A percentile compares a stretch with the other conserved stretches of the same genome.
These are phyloP conservation scores for Fusarium buxicola DNA, from an alignment of 2,329 filamentous ascomycete genomes.

Conservation along the genomic window DNA sequence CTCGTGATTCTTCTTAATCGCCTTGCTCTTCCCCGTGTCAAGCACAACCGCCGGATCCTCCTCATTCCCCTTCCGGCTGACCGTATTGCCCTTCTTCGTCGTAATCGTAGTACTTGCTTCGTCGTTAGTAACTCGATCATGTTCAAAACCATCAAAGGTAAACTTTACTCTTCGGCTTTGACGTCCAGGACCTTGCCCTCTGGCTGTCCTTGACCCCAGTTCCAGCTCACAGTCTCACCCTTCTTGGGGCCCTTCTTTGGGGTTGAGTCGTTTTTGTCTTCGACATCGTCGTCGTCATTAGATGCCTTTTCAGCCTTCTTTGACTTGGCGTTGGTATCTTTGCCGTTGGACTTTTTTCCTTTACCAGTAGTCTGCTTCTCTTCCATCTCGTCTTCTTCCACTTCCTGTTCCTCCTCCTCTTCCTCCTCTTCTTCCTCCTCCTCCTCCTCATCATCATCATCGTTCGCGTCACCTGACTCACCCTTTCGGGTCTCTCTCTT, in stretches of 20 bases:
- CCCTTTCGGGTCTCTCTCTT: constrained; percentile 48
- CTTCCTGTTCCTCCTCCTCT: constrained; percentile 19
- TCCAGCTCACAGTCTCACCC: constrained; percentile 60
- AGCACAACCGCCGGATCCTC: constrained; percentile 59
- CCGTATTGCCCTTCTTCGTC: constrained; percentile 57
- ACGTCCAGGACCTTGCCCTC: constrained; percentile 59
- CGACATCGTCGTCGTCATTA: not conserved
- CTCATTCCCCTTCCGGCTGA: constrained; percentile 53
- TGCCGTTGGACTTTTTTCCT: constrained; percentile 20
- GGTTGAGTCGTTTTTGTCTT: constrained; percentile 19
- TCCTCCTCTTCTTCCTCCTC: constrained; percentile 25
- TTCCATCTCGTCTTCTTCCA: constrained; percentile 17
- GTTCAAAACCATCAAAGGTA: rapidly evolving
- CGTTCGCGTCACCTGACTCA: constrained; percentile 34
- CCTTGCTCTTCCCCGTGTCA: constrained; percentile 57
- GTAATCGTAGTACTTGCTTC: constrained; percentile 42
- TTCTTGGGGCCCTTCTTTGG: constrained; percentile 50
- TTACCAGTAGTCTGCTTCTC: constrained; percentile 26
- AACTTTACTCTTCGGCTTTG: constrained; percentile 54
- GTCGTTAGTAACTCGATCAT: not conserved
- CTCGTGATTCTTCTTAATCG: constrained; percentile 56
- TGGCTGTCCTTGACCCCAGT: constrained; percentile 58
- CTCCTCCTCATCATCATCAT: constrained; percentile 22
- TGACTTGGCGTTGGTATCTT: constrained; percentile 6
- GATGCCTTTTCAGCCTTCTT: constrained; percentile 21